Percentiles rank a stretch among this genome's conserved stretches.
phyloP scores from a whole-genome alignment of 176 grass and related monocot species.

The Oryza nivara region DNA sequence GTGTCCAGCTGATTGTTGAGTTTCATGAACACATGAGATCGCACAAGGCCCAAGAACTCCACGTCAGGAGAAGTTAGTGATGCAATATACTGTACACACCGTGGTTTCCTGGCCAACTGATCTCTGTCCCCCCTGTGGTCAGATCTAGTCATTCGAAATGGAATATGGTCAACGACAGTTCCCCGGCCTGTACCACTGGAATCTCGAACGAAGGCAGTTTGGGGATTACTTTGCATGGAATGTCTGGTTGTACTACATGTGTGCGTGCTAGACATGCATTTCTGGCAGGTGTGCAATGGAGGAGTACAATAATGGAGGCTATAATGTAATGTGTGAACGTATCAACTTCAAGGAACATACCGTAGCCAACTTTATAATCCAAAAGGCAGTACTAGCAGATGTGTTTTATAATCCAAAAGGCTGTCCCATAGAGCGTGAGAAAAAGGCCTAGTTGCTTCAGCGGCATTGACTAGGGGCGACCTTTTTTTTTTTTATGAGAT shows the following conservation, averaged over 20 bases:
- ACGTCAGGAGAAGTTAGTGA: not conserved
- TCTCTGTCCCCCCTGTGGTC: not conserved
- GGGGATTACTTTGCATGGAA: conserved; percentile 13
- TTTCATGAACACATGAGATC: conserved; percentile 9
- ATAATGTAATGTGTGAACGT: not conserved
- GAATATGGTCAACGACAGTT: conserved; percentile 30
- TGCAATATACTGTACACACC: not conserved
- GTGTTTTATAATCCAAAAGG: conserved; percentile 10
- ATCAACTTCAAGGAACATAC: not conserved
- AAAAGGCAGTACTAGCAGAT: not conserved
- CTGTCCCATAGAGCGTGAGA: conserved; percentile 25
- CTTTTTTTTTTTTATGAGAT: conserved; percentile 36
- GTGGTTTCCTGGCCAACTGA: not conserved
- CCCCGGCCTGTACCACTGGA: not conserved
- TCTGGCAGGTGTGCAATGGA: not conserved
- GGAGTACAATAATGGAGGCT: conserved; percentile 31
- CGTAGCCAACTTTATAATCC: not conserved
- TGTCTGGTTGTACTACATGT: conserved; percentile 28
- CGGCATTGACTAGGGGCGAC: conserved; percentile 10
- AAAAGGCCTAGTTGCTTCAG: not conserved
- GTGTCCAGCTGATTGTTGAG: not conserved
- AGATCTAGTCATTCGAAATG: not conserved
- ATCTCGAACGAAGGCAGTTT: conserved; percentile 29
- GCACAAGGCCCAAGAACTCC: not conserved
- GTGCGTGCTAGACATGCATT: not conserved